Evolutionary conservation across 2,329 filamentous ascomycete species (phyloP).

Genomic region (Microdochium paspali): DNA sequence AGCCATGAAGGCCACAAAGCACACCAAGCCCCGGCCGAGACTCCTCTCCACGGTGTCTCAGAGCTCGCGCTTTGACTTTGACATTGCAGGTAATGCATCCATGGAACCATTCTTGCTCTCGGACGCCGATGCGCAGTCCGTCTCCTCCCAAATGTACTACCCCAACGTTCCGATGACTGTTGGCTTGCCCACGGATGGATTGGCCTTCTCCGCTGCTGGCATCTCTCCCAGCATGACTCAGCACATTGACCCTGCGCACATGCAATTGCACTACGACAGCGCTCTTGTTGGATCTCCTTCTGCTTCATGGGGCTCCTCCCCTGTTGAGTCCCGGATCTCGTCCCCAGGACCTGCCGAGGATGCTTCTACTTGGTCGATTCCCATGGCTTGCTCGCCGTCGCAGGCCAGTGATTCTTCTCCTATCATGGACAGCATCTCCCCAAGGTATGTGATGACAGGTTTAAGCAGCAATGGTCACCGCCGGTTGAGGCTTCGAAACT

Average conservation of each 20-base stretch:
- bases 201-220: slow-evolving; percentile 31
- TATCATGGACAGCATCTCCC: slow-evolving; percentile 38
- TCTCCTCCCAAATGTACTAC: slow-evolving; percentile 42
- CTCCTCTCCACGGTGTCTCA: slow-evolving; percentile 39
- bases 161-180: slow-evolving; percentile 34
- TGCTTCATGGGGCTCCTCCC: slow-evolving; percentile 41
- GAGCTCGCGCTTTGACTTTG: slow-evolving; percentile 37
- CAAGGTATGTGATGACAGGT: slow-evolving; percentile 36
- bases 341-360: slow-evolving; percentile 41
- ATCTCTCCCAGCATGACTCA: slow-evolving; percentile 30
- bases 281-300: slow-evolving; percentile 39
- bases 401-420: slow-evolving; percentile 39
- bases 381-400: slow-evolving; percentile 30
- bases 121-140: slow-evolving; percentile 36
- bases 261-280: slow-evolving; percentile 43
- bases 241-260: slow-evolving; percentile 47
- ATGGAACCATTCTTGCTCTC: slow-evolving; percentile 42
- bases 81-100: slow-evolving; percentile 43
- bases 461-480: too few relatives aligned
- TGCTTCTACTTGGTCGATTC: slow-evolving; percentile 27
- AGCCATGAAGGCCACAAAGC: slow-evolving; percentile 29
- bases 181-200: slow-evolving; percentile 30
- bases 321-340: slow-evolving; percentile 40
- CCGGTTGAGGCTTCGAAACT: too few relatives aligned
- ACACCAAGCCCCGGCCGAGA: slow-evolving; percentile 31